Percentiles rank a stretch among this genome's conserved stretches.
phyloP scores from a whole-genome alignment of 2,329 filamentous ascomycete genomes.

The Fusarium sp. region DNA sequence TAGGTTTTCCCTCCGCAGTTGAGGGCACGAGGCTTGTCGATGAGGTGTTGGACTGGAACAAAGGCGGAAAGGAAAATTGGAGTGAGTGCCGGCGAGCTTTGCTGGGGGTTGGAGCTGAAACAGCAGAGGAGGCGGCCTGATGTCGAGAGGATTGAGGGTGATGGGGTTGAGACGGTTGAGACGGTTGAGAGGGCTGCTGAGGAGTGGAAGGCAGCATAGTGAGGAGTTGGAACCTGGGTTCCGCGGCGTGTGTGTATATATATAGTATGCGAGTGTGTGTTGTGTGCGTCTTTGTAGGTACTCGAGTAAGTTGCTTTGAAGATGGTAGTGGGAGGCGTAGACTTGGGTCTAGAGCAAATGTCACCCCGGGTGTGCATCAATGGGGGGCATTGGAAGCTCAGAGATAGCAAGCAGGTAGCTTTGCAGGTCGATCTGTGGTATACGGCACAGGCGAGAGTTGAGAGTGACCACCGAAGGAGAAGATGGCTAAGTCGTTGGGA shows the following conservation, averaged over 20 bases:
- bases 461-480: slow-evolving; percentile 37
- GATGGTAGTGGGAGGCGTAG: slow-evolving; percentile 22
- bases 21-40: slow-evolving; percentile 65
- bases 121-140: slow-evolving; percentile 40
- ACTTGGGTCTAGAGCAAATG: slow-evolving; percentile 30
- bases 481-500: slow-evolving; percentile 36
- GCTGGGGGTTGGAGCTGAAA: slow-evolving; percentile 37
- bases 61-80: slow-evolving; percentile 61
- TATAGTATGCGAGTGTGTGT: slow-evolving; percentile 26
- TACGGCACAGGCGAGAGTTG: slow-evolving; percentile 29
- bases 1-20: slow-evolving; percentile 66
- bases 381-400: slow-evolving; percentile 41
- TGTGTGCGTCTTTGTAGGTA: slow-evolving; percentile 24
- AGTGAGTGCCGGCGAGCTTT: slow-evolving; percentile 53
- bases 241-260: slow-evolving; percentile 34
- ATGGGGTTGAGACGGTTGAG: slow-evolving; percentile 21
- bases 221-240: slow-evolving; percentile 17
- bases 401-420: slow-evolving; percentile 19
- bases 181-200: slow-evolving; percentile 33
- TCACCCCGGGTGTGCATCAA: slow-evolving; percentile 38
- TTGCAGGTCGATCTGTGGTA: slow-evolving; percentile 36
- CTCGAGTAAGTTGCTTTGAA: slow-evolving; percentile 14
- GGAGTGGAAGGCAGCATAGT: slow-evolving; percentile 34
- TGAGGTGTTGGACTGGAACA: slow-evolving; percentile 61
- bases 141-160: slow-evolving; percentile 41